A percentile compares a stretch with the other conserved stretches of the same genome.
Conservation (phyloP, 257 asterid genomes). For the Forsythia viridissima region DNA sequence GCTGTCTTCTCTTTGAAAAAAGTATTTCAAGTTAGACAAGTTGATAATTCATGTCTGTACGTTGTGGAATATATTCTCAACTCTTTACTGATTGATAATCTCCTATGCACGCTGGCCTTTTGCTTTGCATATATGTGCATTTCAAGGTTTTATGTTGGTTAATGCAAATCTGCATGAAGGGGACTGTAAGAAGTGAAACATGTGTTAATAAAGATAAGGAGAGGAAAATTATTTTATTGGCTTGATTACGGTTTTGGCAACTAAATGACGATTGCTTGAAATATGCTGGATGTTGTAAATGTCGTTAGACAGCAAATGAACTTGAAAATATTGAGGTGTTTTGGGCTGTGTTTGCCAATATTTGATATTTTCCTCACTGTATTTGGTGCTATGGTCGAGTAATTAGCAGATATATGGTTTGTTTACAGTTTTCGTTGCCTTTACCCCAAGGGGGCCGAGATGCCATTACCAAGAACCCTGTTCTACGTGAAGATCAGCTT, state of each 20-base stretch:
- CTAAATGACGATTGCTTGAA: neutral
- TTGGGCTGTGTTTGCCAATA: neutral
- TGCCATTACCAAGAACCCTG: constrained; percentile 80
- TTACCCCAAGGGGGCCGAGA: constrained; percentile 93
- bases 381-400: neutral
- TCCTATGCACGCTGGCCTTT: neutral
- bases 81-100: neutral
- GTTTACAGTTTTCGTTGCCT: constrained; percentile 87
- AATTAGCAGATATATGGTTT: neutral
- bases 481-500: constrained; percentile 95
- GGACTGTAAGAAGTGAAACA: neutral
- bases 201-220: neutral
- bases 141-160: neutral
- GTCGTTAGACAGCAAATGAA: neutral
- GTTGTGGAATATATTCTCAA: neutral
- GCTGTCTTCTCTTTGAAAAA: neutral
- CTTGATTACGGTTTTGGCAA: neutral
- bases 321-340: neutral
- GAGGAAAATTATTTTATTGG: neutral
- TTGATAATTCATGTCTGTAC: neutral
- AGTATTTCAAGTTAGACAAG: neutral
- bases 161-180: neutral
- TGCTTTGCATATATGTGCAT: neutral
- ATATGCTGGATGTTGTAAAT: neutral
- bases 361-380: neutral